Base-by-base conservation (phyloP, 768 basidiomycete genomes). In the Tephrocybe sp. region DNA sequence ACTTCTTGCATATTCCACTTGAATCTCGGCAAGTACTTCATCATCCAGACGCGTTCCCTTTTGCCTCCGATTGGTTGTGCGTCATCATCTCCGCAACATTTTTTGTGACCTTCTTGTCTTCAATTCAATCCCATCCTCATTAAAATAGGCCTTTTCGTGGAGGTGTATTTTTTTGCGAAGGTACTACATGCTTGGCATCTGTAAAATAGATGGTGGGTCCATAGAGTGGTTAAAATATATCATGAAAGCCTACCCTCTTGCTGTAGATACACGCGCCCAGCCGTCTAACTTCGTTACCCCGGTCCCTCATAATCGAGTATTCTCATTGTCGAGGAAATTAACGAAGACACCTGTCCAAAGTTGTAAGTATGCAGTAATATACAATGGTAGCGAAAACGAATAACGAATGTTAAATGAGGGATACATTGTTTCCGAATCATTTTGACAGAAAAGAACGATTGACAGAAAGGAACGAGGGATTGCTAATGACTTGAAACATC, bases 1-100 rank as follows among this genome's bases (percentile, higher is more conserved):
- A 99, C 87, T 78, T 98, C 95, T 69, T 98, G 74, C 96, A 97
- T 97, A 68, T 89, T 85, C 97, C 97, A 99, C 61, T 95, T 97
- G 77, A 98, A 99, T 61, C 84, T 89, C 8, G 95, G 95, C 51
- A 99, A 73, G 66, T 99, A 99, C 64, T 96, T 96, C 93, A 98
- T 96, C 49, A 97, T 98, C 97, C 97, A 99, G 7, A 99, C 85
- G 57, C 98, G 97, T 63, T 98, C 96, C 64, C 92, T 93, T 74
- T 92, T 95, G 2, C 92, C 93, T 24, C 96, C 97, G 51, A 99
- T 94, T 1, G 92, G 81, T 60, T 94, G 86, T 1, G 95, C 97
- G 63, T 99, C 56, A 99, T 74, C 92, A 98, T 92, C 48, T 83
- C 91, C 7, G 96, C 96, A 8, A 95, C 87, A 31, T 83, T 84